phyloP scores from a whole-genome alignment of 805 yeast species.

The Candida gorgasii region DNA sequence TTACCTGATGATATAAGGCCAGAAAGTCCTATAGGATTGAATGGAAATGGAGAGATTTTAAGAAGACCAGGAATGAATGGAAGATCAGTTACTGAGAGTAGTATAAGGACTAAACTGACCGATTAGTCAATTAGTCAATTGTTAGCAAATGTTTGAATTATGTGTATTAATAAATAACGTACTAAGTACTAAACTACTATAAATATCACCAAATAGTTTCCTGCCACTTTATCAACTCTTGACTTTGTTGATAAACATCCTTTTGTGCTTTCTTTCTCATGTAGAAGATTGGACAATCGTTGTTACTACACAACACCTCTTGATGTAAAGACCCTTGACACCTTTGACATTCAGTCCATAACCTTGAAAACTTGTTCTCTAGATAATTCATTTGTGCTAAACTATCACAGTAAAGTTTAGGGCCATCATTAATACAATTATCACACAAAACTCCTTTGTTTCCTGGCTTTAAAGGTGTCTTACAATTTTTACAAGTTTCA shows the following conservation, averaged over 20 bases:
- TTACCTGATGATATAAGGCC: slow-evolving; percentile 14
- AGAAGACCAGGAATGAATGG: slow-evolving; percentile 18
- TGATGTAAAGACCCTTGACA: slow-evolving; percentile 96
- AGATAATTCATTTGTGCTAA: slow-evolving; percentile 75
- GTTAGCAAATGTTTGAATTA: neutral
- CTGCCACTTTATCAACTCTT: slow-evolving; percentile 68
- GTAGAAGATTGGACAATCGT: slow-evolving; percentile 96
- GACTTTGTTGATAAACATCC: slow-evolving; percentile 58
- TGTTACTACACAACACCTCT: slow-evolving; percentile 91
- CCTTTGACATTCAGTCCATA: slow-evolving; percentile 98
- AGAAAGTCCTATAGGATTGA: slow-evolving; percentile 21
- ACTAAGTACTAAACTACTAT: neutral
- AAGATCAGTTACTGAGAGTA: slow-evolving; percentile 34
- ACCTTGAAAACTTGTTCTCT: slow-evolving; percentile 77
- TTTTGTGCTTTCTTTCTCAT: slow-evolving; percentile 90
- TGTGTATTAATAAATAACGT: slow-evolving; percentile 1
- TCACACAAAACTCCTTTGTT: slow-evolving; percentile 77
- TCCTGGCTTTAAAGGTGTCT: slow-evolving; percentile 63
- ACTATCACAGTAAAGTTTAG: slow-evolving; percentile 79
- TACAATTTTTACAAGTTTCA: slow-evolving; percentile 86
- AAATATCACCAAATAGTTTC: slow-evolving; percentile 59
- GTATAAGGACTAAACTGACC: slow-evolving; percentile 2
- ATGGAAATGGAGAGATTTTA: slow-evolving; percentile 7
- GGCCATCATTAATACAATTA: slow-evolving; percentile 77
- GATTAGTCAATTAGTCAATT: neutral